Percentiles rank a stretch among this genome's conserved stretches.
These are phyloP conservation scores for Boletus subparvulus DNA, from an alignment of 768 basidiomycete genomes.

Conservation along the genomic window DNA sequence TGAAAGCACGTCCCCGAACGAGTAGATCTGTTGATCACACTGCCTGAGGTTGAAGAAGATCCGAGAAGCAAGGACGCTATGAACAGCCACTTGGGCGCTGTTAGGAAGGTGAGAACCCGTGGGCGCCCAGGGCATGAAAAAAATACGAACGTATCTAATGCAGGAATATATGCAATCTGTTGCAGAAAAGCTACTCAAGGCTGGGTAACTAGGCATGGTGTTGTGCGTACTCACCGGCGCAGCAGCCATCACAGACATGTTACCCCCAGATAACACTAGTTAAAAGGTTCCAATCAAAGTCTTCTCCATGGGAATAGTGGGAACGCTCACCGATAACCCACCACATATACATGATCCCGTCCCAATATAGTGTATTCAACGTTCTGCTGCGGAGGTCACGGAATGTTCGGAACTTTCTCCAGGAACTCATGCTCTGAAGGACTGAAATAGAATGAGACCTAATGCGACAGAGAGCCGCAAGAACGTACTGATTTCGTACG, in stretches of 20 bases:
- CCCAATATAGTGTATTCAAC: conserved; percentile 27
- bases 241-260: conserved; percentile 15
- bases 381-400: conserved; percentile 15
- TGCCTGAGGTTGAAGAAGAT: conserved; percentile 30
- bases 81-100: conserved; percentile 30
- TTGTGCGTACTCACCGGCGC: conserved; percentile 18
- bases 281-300: neutral
- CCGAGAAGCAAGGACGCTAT: conserved; percentile 25
- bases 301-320: neutral
- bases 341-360: conserved; percentile 28
- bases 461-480: neutral
- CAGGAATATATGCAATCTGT: conserved; percentile 17
- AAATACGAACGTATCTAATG: conserved; percentile 23
- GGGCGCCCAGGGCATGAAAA: neutral
- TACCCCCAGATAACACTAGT: conserved; percentile 14
- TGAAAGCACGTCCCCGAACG: neutral
- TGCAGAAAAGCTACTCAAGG: neutral
- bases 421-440: conserved; percentile 25
- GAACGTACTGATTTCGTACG: conserved; percentile 24
- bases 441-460: conserved; percentile 9
- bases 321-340: conserved; percentile 18
- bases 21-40: conserved; percentile 5
- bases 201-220: neutral
- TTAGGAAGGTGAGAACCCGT: conserved; percentile 7
- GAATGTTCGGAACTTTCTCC: conserved; percentile 25